Percentiles rank a stretch among this genome's conserved stretches.
These are phyloP conservation scores for Amborella trichopoda DNA, from an alignment of 164 flowering plant species.

Conservation along the genomic window DNA sequence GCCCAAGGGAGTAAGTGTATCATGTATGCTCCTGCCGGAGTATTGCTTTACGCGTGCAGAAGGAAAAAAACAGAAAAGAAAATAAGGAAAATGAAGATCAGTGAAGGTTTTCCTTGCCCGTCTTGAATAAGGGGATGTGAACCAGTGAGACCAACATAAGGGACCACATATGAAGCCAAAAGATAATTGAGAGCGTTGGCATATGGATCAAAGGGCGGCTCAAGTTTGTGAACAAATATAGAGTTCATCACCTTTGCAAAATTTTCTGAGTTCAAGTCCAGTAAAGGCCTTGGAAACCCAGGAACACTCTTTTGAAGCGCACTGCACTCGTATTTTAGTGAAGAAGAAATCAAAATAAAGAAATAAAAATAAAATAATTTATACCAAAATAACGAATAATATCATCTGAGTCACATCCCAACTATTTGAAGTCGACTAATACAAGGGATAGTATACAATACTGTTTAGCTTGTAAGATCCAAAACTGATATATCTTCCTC, in stretches of 20 bases:
- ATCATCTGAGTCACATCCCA: no score
- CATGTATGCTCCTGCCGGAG: background rate
- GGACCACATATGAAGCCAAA: constrained; percentile 55
- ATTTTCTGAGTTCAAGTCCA: constrained; percentile 34
- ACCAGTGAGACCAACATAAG: constrained; percentile 85
- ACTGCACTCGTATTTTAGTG: no score
- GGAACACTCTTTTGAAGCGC: constrained; percentile 37
- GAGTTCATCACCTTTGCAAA: constrained; percentile 38
- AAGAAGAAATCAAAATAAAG: no score
- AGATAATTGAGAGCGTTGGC: constrained; percentile 47
- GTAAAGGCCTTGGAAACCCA: constrained; percentile 70
- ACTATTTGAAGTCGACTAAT: no score
- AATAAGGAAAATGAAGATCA: background rate
- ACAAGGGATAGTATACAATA: no score
- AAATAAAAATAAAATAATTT: no score
- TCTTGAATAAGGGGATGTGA: constrained; percentile 20
- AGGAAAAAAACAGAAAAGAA: background rate
- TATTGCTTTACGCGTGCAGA: background rate
- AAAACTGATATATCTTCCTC: no score
- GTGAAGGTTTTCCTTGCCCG: constrained; percentile 12
- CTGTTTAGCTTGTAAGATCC: no score
- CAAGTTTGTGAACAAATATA: constrained; percentile 34
- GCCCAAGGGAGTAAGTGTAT: background rate
- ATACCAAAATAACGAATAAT: no score
- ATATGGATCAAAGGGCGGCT: constrained; percentile 70